Evolutionary conservation across 2,329 filamentous ascomycete genomes (phyloP).

Genomic region (Huntiella bhutanensis): DNA sequence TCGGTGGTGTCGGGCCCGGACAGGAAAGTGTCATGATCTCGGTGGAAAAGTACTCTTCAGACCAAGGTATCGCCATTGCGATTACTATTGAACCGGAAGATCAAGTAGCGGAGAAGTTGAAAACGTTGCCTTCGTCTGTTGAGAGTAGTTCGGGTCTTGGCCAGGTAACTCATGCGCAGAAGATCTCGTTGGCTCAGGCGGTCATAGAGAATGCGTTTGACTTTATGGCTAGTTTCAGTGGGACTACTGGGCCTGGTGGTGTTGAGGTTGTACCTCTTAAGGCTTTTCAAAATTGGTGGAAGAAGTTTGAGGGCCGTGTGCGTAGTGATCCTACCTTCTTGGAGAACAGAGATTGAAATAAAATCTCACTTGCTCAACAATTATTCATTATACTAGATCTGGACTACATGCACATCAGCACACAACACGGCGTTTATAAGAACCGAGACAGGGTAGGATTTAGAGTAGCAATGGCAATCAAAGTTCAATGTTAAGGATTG

Average conservation of each 20-base stretch:
- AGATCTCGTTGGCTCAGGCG: conserved; percentile 65
- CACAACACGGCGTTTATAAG: neutral
- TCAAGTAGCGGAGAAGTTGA: conserved; percentile 51
- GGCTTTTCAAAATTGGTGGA: conserved; percentile 95
- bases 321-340: conserved; percentile 76
- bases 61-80: conserved; percentile 50
- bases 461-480: too few relatives aligned
- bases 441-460: too few relatives aligned
- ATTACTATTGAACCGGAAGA: conserved; percentile 62
- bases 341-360: conserved; percentile 35
- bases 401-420: too few relatives aligned
- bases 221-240: conserved; percentile 75
- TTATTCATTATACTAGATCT: neutral
- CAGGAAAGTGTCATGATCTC: conserved; percentile 90
- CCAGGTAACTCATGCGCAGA: conserved; percentile 20
- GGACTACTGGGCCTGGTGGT: conserved; percentile 37
- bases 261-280: conserved; percentile 83
- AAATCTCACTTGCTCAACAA: neutral
- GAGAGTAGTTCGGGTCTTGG: too few relatives aligned
- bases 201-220: conserved; percentile 98
- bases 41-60: conserved; percentile 22
- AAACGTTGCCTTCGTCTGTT: conserved; percentile 29
- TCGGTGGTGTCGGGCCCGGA: conserved; percentile 74
- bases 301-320: conserved; percentile 77
- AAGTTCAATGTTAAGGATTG: neutral